phyloP scores from a whole-genome alignment of 1,284 basidiomycete species.

The Ustilago lituana region DNA sequence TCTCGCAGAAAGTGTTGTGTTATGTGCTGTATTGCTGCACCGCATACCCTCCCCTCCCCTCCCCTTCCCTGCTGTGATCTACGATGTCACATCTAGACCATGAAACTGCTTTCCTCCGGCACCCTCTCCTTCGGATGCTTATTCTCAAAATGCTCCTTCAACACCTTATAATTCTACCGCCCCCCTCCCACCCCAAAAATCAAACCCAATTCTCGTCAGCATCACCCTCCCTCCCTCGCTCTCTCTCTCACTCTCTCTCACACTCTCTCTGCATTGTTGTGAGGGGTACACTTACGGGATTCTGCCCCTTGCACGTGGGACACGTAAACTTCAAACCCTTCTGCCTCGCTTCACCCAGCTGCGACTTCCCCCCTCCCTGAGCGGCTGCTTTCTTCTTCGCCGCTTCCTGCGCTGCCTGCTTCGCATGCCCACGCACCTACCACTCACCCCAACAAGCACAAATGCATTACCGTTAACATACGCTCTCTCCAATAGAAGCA shows the following conservation, averaged over 20 bases:
- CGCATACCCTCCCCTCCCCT: no score
- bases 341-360: conserved; percentile 32
- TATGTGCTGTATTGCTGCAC: no score
- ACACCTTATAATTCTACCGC: conserved; percentile 29
- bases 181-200: neutral
- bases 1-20: no score
- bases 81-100: no score
- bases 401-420: conserved; percentile 32
- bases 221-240: neutral
- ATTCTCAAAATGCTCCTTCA: conserved; percentile 40
- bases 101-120: conserved; percentile 28
- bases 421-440: conserved; percentile 44
- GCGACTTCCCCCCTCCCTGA: conserved; percentile 27
- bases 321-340: conserved; percentile 42
- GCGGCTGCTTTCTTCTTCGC: conserved; percentile 30
- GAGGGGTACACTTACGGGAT: conserved; percentile 21
- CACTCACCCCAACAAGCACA: no score
- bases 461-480: no score
- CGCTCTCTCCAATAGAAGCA: no score
- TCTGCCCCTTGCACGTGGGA: conserved; percentile 34
- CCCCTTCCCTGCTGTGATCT: no score
- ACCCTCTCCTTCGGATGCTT: conserved; percentile 36
- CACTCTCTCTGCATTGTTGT: neutral
- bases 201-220: neutral
- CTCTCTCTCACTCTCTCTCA: neutral